These are phyloP conservation scores for Musa itinerans DNA, from an alignment of 176 grass and related monocot genomes.

Conservation along the genomic window DNA sequence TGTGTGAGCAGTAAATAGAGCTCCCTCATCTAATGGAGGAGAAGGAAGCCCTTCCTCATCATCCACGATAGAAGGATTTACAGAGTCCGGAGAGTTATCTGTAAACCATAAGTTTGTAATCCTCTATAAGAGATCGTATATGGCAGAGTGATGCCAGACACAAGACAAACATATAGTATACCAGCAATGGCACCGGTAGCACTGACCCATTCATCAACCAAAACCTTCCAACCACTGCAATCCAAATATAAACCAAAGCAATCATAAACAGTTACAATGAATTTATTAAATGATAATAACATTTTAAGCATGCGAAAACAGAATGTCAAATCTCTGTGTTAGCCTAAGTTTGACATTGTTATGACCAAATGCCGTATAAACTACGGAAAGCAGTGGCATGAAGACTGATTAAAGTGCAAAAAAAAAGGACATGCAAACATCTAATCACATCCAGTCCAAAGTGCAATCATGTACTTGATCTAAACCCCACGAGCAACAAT, in stretches of 20 bases:
- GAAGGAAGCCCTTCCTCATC: constrained; percentile 89
- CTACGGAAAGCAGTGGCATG: too few relatives aligned
- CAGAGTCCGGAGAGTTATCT: constrained; percentile 42
- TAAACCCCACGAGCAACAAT: too few relatives aligned
- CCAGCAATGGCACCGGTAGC: neutral
- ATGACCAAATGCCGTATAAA: too few relatives aligned
- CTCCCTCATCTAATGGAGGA: constrained; percentile 69
- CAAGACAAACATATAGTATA: neutral
- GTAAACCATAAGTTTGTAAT: constrained; percentile 4
- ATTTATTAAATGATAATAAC: too few relatives aligned
- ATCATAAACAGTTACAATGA: neutral
- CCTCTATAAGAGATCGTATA: neutral
- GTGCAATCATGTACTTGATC: too few relatives aligned
- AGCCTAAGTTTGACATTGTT: too few relatives aligned
- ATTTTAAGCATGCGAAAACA: too few relatives aligned
- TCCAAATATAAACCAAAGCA: neutral
- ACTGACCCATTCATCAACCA: constrained; percentile 19
- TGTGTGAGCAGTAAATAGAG: constrained; percentile 35
- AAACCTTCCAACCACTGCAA: constrained; percentile 18
- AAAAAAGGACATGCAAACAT: too few relatives aligned
- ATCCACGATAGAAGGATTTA: constrained; percentile 43
- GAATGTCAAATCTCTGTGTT: too few relatives aligned
- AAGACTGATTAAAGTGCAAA: too few relatives aligned
- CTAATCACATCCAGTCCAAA: too few relatives aligned
- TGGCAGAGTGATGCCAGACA: neutral